Evolutionary conservation across 768 basidiomycete species (phyloP).

Genomic region (Lentinus tigrinus): DNA sequence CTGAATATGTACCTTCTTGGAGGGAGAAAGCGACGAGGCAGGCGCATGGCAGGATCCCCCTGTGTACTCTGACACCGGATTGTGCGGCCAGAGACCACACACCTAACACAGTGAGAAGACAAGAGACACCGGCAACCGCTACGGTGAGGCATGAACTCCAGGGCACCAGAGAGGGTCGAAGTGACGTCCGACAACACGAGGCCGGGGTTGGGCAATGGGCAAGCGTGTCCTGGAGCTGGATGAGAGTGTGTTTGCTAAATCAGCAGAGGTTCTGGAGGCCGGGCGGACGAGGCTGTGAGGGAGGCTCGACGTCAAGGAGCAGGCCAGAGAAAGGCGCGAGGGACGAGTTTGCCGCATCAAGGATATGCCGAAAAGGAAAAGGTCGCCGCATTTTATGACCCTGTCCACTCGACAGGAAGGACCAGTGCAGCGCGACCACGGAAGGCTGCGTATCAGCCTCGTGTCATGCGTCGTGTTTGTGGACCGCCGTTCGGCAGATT

Average conservation of each 20-base stretch:
- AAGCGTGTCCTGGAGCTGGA: slow-evolving; percentile 1
- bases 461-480: slow-evolving; percentile 13
- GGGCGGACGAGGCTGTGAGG: slow-evolving; percentile 3
- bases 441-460: slow-evolving; percentile 6
- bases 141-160: slow-evolving; percentile 4
- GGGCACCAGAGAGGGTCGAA: slow-evolving; percentile 6
- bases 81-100: slow-evolving; percentile 8
- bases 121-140: slow-evolving; percentile 2
- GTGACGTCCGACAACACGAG: slow-evolving; percentile 8
- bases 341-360: slow-evolving; percentile 3
- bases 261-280: neutral
- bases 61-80: slow-evolving; percentile 3
- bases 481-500: neutral
- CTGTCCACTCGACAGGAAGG: neutral
- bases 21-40: slow-evolving; percentile 5
- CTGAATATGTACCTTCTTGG: slow-evolving; percentile 17
- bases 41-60: slow-evolving; percentile 9
- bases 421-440: slow-evolving; percentile 3
- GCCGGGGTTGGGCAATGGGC: slow-evolving; percentile 5
- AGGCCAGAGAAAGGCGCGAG: slow-evolving; percentile 1
- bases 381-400: slow-evolving; percentile 8
- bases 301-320: slow-evolving; percentile 2
- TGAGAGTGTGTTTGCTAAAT: slow-evolving; percentile 8
- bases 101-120: neutral
- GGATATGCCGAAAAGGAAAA: slow-evolving; percentile 1